Evolutionary conservation across 805 yeast genomes (phyloP).

Genomic region (Spathaspora hagerdaliae): DNA sequence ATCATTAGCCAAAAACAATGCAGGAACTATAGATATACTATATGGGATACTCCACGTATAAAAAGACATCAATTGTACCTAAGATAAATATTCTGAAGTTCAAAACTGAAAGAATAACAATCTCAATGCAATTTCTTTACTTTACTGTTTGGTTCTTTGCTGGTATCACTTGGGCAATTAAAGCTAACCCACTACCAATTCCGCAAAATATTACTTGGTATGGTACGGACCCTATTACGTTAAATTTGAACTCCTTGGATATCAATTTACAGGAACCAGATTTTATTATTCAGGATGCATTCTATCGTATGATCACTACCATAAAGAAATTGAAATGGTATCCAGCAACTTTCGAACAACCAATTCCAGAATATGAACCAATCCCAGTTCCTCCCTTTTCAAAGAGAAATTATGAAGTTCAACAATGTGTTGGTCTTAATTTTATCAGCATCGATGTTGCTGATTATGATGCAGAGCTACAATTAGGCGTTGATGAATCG

Average conservation of each 20-base stretch:
- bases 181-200: slow-evolving; percentile 21
- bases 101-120: neutral
- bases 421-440: neutral
- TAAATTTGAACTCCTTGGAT: slow-evolving; percentile 1
- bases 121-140: neutral
- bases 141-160: neutral
- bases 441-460: slow-evolving; percentile 10
- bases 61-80: too few species aligned
- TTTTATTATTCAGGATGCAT: slow-evolving; percentile 3
- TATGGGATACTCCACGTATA: too few species aligned
- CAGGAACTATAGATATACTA: too few species aligned
- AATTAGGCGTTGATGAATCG: slow-evolving; percentile 34
- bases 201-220: slow-evolving; percentile 20
- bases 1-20: too few species aligned
- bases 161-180: slow-evolving; percentile 6
- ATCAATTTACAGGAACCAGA: neutral
- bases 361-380: slow-evolving; percentile 7
- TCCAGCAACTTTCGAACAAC: slow-evolving; percentile 28
- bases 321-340: slow-evolving; percentile 25
- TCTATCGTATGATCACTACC: slow-evolving; percentile 6
- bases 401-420: neutral
- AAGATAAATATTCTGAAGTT: too few species aligned
- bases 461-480: slow-evolving; percentile 22
- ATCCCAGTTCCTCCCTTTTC: neutral
- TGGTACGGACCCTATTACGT: slow-evolving; percentile 7